Percentiles rank a stretch among this genome's conserved stretches.
phyloP scores from a whole-genome alignment of 768 basidiomycete species.

The Leccinum boreale region DNA sequence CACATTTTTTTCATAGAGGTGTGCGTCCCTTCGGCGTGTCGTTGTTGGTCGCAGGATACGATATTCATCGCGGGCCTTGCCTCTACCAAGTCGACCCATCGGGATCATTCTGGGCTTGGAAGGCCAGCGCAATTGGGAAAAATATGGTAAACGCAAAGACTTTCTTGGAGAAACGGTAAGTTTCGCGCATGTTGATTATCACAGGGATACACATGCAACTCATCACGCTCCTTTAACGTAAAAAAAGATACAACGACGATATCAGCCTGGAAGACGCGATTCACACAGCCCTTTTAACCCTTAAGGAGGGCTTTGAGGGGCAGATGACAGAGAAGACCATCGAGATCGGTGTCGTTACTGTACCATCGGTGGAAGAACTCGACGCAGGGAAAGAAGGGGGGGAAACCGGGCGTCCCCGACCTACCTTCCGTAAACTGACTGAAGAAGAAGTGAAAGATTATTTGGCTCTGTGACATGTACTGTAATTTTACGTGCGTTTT shows the following conservation, averaged over 20 bases:
- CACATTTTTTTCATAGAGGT: constrained; percentile 61
- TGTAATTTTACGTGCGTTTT: constrained; percentile 31
- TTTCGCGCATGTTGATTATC: constrained; percentile 26
- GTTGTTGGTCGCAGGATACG: constrained; percentile 95
- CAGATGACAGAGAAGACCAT: constrained; percentile 99
- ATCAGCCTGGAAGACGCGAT: constrained; percentile 98
- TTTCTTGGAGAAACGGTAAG: constrained; percentile 96
- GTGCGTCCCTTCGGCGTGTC: constrained; percentile 99
- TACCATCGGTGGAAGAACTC: constrained; percentile 63
- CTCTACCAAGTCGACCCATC: constrained; percentile 99
- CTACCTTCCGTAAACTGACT: constrained; percentile 91
- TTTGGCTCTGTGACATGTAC: constrained; percentile 64
- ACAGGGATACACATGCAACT: constrained; percentile 14
- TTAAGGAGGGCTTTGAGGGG: constrained; percentile 99
- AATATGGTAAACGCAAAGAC: constrained; percentile 99
- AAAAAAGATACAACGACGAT: constrained; percentile 97
- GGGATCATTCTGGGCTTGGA: constrained; percentile 99
- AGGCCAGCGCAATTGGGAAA: constrained; percentile 98
- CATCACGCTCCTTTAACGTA: constrained; percentile 18
- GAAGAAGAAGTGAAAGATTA: constrained; percentile 99
- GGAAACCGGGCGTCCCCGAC: constrained; percentile 66
- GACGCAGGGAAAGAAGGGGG: constrained; percentile 66
- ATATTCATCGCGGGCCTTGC: constrained; percentile 89
- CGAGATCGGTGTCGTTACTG: constrained; percentile 95
- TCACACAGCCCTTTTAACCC: constrained; percentile 94